These are phyloP conservation scores for Metschnikowia bowlesiae DNA, from an alignment of 805 yeast genomes.

Conservation along the genomic window DNA sequence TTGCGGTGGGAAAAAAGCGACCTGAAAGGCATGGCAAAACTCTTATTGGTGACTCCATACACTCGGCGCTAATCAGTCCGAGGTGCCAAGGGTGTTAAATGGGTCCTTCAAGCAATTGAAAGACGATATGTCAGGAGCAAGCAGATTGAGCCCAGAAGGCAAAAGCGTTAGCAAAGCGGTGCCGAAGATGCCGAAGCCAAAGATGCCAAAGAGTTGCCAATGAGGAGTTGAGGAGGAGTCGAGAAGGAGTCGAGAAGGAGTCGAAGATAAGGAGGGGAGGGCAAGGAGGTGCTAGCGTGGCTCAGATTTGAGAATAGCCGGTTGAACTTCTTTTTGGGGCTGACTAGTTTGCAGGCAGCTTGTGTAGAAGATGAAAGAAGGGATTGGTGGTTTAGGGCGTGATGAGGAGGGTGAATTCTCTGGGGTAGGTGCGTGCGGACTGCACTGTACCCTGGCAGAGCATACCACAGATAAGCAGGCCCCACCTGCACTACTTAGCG, in stretches of 20 bases:
- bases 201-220: no score
- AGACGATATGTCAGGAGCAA: no score
- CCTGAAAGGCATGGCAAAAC: neutral
- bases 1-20: constrained; percentile 2
- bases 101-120: neutral
- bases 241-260: no score
- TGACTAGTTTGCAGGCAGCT: no score
- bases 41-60: neutral
- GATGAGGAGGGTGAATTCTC: neutral
- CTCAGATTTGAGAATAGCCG: neutral
- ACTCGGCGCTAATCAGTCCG: neutral
- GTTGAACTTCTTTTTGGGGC: no score
- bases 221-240: no score
- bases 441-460: neutral
- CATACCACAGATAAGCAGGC: neutral
- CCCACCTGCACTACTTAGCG: no score
- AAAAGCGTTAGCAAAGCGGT: no score
- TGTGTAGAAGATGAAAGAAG: neutral
- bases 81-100: neutral
- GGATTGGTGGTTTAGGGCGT: neutral
- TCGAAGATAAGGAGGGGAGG: no score
- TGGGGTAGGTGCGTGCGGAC: neutral
- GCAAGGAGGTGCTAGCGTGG: neutral
- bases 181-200: no score
- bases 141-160: no score